Conservation (phyloP, 2,329 filamentous ascomycete species). For the Venturia oleaginea region DNA sequence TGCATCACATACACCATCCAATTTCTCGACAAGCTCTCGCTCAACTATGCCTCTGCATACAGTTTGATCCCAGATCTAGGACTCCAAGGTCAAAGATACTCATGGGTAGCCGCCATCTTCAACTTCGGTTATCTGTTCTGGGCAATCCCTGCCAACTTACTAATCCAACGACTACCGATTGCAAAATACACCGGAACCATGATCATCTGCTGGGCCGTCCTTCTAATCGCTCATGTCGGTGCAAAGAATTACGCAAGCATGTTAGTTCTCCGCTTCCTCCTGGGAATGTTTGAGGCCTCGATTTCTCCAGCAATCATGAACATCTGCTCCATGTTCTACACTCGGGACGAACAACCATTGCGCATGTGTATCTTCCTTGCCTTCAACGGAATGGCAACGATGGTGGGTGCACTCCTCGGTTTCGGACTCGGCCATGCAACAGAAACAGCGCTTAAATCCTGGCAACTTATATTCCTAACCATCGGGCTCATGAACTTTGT, state of each 20-base stretch:
- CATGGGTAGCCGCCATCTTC: conserved; percentile 35
- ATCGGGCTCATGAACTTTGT: conserved; percentile 1
- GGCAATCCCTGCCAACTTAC: conserved; percentile 30
- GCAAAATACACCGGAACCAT: conserved; percentile 29
- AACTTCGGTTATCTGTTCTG: conserved; percentile 37
- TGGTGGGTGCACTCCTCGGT: conserved; percentile 65
- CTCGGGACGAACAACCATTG: conserved; percentile 24
- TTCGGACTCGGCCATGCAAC: conserved; percentile 49
- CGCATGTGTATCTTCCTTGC: conserved; percentile 46
- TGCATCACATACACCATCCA: conserved; percentile 23
- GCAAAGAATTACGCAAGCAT: conserved; percentile 33
- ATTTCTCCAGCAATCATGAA: conserved; percentile 32
- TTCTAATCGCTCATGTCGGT: conserved; percentile 16
- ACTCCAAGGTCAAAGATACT: conserved; percentile 27
- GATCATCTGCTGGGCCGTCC: conserved; percentile 31
- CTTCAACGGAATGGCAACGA: conserved; percentile 68
- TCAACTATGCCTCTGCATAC: conserved; percentile 34
- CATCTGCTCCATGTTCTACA: conserved; percentile 40
- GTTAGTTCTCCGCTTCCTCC: conserved; percentile 37
- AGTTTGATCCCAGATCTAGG: conserved; percentile 27
- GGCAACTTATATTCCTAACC: conserved; percentile 30
- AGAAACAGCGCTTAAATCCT: conserved; percentile 29
- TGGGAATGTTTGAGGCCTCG: conserved; percentile 36
- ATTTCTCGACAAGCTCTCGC: conserved; percentile 35
- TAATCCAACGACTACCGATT: conserved; percentile 29